These are phyloP conservation scores for Skeletonema marinoi DNA, from an alignment of 108 stramenopile species.

Conservation along the genomic window DNA sequence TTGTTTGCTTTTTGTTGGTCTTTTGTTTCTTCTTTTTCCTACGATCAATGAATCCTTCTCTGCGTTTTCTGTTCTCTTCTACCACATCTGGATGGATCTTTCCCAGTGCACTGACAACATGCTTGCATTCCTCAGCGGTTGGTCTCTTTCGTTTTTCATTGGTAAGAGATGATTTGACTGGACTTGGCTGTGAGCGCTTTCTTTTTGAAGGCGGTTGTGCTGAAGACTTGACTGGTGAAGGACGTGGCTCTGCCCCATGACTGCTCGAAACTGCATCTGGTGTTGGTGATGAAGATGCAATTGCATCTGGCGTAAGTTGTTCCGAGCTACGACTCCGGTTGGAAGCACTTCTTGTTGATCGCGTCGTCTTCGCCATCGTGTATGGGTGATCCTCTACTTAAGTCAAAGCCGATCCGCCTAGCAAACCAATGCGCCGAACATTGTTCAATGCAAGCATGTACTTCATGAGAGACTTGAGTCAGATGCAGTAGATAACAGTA, in stretches of 20 bases:
- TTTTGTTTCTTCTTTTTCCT: conserved; percentile 19
- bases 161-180: not conserved
- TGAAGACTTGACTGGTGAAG: no score
- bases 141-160: conserved; percentile 9
- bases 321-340: not conserved
- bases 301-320: not conserved
- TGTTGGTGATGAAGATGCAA: not conserved
- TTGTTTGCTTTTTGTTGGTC: conserved; percentile 13
- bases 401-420: no score
- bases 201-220: not conserved
- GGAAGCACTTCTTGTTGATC: not conserved
- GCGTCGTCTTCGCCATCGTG: not conserved
- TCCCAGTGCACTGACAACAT: conserved; percentile 42
- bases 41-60: conserved; percentile 15
- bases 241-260: not conserved
- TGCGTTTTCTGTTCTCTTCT: conserved; percentile 49
- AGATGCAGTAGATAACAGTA: no score
- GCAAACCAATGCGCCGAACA: no score
- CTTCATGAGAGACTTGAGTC: no score
- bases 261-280: not conserved
- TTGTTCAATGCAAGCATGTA: no score
- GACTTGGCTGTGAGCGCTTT: not conserved
- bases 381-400: no score
- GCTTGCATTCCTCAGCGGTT: conserved; percentile 43
- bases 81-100: conserved; percentile 71